A percentile compares a stretch with the other conserved stretches of the same genome.
Conservation (phyloP, 225 moss, liverwort and hornwort species). For the Asterella californica region DNA sequence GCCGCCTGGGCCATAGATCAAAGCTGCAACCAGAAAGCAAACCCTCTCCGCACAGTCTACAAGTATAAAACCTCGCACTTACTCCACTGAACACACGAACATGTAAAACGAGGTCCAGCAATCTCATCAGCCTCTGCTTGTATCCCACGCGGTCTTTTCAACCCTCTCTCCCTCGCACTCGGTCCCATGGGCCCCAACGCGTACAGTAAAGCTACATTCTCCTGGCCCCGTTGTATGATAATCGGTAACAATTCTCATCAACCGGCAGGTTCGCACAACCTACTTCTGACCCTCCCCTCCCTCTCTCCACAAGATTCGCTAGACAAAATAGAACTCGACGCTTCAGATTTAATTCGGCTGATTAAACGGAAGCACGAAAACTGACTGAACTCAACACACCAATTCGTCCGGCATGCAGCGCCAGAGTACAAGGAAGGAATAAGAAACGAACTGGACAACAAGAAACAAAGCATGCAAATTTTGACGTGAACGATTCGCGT, state of each 20-base stretch:
- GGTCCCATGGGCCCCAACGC: neutral
- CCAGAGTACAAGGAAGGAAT: neutral
- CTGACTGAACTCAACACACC: neutral
- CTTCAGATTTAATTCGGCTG: neutral
- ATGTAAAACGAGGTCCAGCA: neutral
- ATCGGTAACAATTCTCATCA: neutral
- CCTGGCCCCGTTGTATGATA: neutral
- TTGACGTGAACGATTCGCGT: too few relatives aligned
- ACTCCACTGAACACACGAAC: neutral
- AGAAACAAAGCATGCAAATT: neutral
- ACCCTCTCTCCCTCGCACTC: neutral
- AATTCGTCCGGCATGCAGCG: neutral
- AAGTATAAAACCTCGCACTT: neutral
- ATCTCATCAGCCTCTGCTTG: neutral
- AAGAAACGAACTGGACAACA: neutral
- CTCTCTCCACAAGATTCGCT: neutral
- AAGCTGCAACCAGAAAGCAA: neutral
- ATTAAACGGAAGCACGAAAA: neutral
- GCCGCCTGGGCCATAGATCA: neutral
- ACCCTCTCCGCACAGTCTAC: neutral
- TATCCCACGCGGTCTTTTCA: neutral
- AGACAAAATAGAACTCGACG: neutral
- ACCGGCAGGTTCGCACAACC: neutral
- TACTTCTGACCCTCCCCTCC: neutral
- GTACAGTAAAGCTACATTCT: neutral